These are phyloP conservation scores for Torulaspora maleeae DNA, from an alignment of 805 yeast genomes.

Conservation along the genomic window DNA sequence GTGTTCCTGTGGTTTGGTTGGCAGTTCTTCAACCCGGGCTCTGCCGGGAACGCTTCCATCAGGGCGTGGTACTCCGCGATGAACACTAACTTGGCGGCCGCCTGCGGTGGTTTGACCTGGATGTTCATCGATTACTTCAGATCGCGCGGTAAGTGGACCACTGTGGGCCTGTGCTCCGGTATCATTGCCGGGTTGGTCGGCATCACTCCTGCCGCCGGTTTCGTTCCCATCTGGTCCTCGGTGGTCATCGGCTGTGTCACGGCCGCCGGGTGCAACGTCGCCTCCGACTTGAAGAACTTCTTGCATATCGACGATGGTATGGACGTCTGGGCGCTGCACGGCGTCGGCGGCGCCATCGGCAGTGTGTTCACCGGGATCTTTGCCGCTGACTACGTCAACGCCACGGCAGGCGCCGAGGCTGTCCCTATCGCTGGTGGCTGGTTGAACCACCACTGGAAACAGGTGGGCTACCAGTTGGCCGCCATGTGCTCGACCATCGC, in stretches of 20 bases:
- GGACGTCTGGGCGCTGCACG: slow-evolving; percentile 91
- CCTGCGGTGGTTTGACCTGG: slow-evolving; percentile 91
- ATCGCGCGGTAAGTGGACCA: slow-evolving; percentile 85
- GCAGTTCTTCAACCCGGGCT: slow-evolving; percentile 95
- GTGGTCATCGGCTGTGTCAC: slow-evolving; percentile 78
- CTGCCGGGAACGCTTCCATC: slow-evolving; percentile 88
- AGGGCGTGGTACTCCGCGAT: slow-evolving; percentile 93
- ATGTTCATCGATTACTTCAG: slow-evolving; percentile 84
- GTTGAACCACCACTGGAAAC: slow-evolving; percentile 76
- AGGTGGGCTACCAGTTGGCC: slow-evolving; percentile 85
- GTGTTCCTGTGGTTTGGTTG: slow-evolving; percentile 97
- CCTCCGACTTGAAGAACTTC: slow-evolving; percentile 70
- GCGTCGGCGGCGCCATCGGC: slow-evolving; percentile 88
- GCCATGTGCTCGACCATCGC: slow-evolving; percentile 63
- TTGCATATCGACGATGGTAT: slow-evolving; percentile 87
- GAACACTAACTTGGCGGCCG: slow-evolving; percentile 92
- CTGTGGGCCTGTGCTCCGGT: slow-evolving; percentile 92
- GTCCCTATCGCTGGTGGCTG: slow-evolving; percentile 76
- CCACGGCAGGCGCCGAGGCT: slow-evolving; percentile 59
- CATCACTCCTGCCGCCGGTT: slow-evolving; percentile 96
- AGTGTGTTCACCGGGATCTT: slow-evolving; percentile 83
- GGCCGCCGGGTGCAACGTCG: slow-evolving; percentile 74
- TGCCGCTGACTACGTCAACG: slow-evolving; percentile 86
- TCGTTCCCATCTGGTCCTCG: slow-evolving; percentile 86
- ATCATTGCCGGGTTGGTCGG: slow-evolving; percentile 91